Evolutionary conservation across 2,329 filamentous ascomycete species (phyloP), one percentile per base, ranked within the genome.

Genomic region (Orbilia brochopaga): DNA sequence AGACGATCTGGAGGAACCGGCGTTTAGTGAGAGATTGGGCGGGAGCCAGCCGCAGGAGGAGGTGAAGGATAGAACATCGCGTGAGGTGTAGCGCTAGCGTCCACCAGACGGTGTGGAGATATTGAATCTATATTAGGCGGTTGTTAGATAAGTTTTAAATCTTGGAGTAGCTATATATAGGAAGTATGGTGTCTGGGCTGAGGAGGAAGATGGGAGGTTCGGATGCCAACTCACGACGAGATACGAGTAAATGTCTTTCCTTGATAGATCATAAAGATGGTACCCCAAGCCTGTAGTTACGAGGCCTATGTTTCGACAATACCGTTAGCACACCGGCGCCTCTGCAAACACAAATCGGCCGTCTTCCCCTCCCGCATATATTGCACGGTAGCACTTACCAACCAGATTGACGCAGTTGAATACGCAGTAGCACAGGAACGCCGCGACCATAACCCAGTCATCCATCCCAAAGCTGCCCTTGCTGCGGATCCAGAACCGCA

Each of bases 401-500:
- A 72, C 67, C 23, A 72, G 23, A 52, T 72, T 72, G n/a, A 72
- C 67, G 32, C 67, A 72, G 21, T 72, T 72, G 37, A 72, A 72
- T 1, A 72, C 51, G 23, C 67, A 72, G 23, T 72, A 72, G 27
- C 40, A 72, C 7, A 65, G 13, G 53, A 73, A 73, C n/a, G 69
- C 69, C 21, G 62, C 56, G 13, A 73, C 37, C 69, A 73, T 73
- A 15, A 63, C 32, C 67, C 69, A 73, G 40, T 73, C 69, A 35
- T 73, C 69, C 44, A 73, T 67, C 15, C 69, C 69, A 60, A 73
- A 73, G 8, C 53, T 55, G 1, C 48, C 40, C 27, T 54, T 61
- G 30, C 56, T 61, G 21, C 69, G 61, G 23, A 73, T 59, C 69
- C 69, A 73, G 30, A 73, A 73, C 23, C 69, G 60, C 24, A 63